A percentile compares a stretch with the other conserved stretches of the same genome.
These are phyloP conservation scores for Glaciozyma martinii DNA, from an alignment of 768 basidiomycete genomes.

Conservation along the genomic window DNA sequence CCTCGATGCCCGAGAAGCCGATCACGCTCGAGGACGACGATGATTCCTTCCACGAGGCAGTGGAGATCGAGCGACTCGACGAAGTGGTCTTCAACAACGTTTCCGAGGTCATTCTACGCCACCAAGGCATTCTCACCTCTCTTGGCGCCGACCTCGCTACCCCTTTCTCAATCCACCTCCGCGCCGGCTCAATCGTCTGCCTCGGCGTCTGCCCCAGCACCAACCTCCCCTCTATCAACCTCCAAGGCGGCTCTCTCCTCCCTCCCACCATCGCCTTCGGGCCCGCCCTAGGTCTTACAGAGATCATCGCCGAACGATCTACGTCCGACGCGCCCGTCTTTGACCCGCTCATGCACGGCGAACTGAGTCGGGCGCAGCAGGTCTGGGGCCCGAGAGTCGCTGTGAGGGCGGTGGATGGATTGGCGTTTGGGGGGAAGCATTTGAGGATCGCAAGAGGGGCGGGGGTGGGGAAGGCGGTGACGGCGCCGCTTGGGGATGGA, in stretches of 20 bases:
- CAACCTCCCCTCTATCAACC: neutral
- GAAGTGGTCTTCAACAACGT: slow-evolving; percentile 24
- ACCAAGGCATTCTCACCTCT: neutral
- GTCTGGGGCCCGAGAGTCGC: neutral
- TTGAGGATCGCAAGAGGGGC: slow-evolving; percentile 10
- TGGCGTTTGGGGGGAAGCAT: slow-evolving; percentile 21
- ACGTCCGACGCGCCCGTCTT: slow-evolving; percentile 8
- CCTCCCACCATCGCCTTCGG: slow-evolving; percentile 13
- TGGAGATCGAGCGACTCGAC: neutral
- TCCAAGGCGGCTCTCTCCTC: slow-evolving; percentile 13
- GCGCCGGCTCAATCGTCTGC: slow-evolving; percentile 11
- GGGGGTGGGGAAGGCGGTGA: slow-evolving; percentile 17
- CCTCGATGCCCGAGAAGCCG: slow-evolving; percentile 1
- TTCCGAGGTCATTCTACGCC: slow-evolving; percentile 8
- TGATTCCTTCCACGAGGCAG: slow-evolving; percentile 6
- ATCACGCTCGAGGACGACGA: slow-evolving; percentile 40
- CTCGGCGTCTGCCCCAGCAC: neutral
- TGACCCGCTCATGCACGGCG: slow-evolving; percentile 9
- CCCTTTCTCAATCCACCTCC: slow-evolving; percentile 12
- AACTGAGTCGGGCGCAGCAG: slow-evolving; percentile 3
- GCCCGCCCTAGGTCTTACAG: slow-evolving; percentile 12
- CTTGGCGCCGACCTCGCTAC: neutral
- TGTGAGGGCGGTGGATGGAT: slow-evolving; percentile 12
- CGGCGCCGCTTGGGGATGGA: slow-evolving; percentile 10
- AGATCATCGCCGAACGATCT: slow-evolving; percentile 16